Percentiles rank a stretch among this genome's conserved stretches.
phyloP scores from a whole-genome alignment of 495 filamentous ascomycete species.

The Massariosphaeria phaeospora region DNA sequence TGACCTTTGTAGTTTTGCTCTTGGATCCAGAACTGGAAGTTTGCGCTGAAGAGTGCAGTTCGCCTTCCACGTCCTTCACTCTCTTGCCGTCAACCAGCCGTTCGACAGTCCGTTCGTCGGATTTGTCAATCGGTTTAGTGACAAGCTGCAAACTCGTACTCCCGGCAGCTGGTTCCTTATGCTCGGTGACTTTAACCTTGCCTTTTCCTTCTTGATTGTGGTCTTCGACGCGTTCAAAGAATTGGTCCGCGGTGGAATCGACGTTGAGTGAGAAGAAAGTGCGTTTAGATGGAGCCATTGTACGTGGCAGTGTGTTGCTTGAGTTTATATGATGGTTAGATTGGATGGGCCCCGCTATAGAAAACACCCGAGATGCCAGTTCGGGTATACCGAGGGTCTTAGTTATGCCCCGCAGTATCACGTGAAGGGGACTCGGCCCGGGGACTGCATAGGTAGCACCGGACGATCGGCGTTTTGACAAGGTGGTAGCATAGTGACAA shows the following conservation, averaged over 20 bases:
- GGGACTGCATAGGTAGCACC: too few species aligned
- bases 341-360: too few species aligned
- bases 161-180: background rate
- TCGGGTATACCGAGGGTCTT: too few species aligned
- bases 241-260: slow-evolving; percentile 7
- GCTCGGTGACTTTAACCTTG: slow-evolving; percentile 2
- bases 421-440: too few species aligned
- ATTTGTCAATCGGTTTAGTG: slow-evolving; percentile 7
- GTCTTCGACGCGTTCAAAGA: slow-evolving; percentile 12
- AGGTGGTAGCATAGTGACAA: too few species aligned
- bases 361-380: too few species aligned
- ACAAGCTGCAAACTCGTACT: slow-evolving; percentile 4
- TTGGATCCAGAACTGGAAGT: background rate
- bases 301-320: background rate
- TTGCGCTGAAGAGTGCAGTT: background rate
- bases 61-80: background rate
- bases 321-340: background rate
- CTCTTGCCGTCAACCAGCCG: slow-evolving; percentile 3
- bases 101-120: slow-evolving; percentile 7
- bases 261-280: slow-evolving; percentile 20
- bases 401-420: too few species aligned
- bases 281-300: slow-evolving; percentile 15
- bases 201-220: slow-evolving; percentile 4
- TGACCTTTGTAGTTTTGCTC: background rate
- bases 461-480: too few species aligned